A percentile compares a stretch with the other conserved stretches of the same genome.
phyloP scores from a whole-genome alignment of 2,329 filamentous ascomycete species.

The Clarireedia monteithiana region DNA sequence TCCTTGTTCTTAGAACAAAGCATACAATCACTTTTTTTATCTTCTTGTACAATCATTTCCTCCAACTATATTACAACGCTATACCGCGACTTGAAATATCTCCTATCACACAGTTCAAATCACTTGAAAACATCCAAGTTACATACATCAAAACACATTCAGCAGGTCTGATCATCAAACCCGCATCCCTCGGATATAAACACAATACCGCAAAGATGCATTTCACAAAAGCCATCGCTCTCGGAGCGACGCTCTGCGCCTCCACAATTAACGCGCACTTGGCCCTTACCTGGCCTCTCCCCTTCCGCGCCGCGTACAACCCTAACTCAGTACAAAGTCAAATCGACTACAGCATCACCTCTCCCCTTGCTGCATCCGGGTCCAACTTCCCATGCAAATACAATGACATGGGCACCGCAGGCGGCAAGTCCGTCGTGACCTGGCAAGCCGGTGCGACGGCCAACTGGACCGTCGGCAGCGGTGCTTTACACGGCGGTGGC shows the following conservation, averaged over 20 bases:
- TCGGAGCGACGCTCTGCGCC: background rate
- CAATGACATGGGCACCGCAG: slow-evolving; percentile 26
- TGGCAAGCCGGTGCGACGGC: slow-evolving; percentile 44
- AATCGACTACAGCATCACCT: slow-evolving; percentile 13
- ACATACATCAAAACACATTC: background rate
- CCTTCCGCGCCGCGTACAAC: slow-evolving; percentile 12
- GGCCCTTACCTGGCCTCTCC: slow-evolving; percentile 12
- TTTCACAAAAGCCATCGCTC: background rate
- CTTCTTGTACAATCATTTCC: background rate
- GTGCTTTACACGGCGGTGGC: slow-evolving; percentile 44
- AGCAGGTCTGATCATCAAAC: slow-evolving; percentile 6
- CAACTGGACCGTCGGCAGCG: slow-evolving; percentile 42
- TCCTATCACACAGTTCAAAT: background rate
- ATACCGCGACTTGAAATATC: background rate
- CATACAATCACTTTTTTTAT: background rate
- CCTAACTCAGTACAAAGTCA: background rate
- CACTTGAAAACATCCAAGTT: background rate
- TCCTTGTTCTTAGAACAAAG: background rate
- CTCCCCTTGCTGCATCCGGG: slow-evolving; percentile 5
- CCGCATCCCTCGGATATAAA: background rate
- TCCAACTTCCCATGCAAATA: slow-evolving; percentile 19
- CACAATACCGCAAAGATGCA: background rate
- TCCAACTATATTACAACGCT: background rate
- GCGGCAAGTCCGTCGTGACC: slow-evolving; percentile 28
- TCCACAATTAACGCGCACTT: slow-evolving; percentile 11